These are phyloP conservation scores for Nepenthes mirabilis DNA, from an alignment of 148 eudicot genomes.

Conservation along the genomic window DNA sequence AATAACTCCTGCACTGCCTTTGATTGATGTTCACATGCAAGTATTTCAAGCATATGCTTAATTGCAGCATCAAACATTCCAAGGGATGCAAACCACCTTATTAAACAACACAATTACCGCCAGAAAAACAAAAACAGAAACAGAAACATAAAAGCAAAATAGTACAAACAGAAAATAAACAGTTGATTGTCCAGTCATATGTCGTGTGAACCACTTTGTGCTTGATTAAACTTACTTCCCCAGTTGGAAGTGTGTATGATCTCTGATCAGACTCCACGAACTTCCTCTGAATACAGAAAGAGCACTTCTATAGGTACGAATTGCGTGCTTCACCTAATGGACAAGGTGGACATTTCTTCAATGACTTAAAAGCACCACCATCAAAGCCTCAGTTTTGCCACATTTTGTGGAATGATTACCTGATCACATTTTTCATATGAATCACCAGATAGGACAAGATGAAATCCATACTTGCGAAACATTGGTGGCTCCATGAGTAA, in stretches of 20 bases:
- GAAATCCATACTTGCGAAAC: conserved; percentile 96
- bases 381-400: not conserved
- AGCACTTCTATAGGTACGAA: conserved; percentile 79
- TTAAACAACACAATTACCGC: not conserved
- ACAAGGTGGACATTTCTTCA: conserved; percentile 11
- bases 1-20: conserved; percentile 84
- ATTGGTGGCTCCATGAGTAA: conserved; percentile 68
- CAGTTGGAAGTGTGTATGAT: conserved; percentile 85
- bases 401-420: conserved; percentile 30
- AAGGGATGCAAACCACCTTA: conserved; percentile 91
- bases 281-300: conserved; percentile 80
- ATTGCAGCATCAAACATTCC: conserved; percentile 81
- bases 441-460: conserved; percentile 92
- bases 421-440: conserved; percentile 81
- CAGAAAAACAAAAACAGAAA: not conserved
- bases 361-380: conserved; percentile 4
- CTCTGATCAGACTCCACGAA: conserved; percentile 75
- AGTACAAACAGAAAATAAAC: not conserved
- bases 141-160: not conserved
- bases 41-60: conserved; percentile 68
- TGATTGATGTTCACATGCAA: conserved; percentile 86
- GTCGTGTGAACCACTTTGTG: not conserved
- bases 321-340: conserved; percentile 76
- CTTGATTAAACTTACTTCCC: conserved; percentile 58
- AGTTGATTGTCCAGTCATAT: no score